A percentile compares a stretch with the other conserved stretches of the same genome.
Conservation (phyloP, 768 basidiomycete species). For the Lactarius evosmus region DNA sequence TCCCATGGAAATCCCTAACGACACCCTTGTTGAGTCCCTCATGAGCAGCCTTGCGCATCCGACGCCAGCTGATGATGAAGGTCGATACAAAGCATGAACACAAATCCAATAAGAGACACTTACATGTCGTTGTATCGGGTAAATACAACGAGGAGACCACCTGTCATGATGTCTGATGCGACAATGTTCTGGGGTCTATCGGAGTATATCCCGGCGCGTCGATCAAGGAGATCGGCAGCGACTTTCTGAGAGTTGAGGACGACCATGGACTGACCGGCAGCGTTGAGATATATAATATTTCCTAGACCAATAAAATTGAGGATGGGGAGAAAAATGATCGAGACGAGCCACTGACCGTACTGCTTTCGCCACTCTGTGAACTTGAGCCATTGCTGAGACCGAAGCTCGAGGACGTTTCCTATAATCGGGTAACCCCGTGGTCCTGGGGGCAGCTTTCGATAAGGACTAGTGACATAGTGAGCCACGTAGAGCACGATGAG, state of each 20-base stretch:
- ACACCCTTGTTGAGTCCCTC: conserved; percentile 35
- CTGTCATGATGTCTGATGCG: conserved; percentile 26
- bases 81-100: neutral
- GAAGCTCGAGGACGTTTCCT: conserved; percentile 23
- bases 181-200: conserved; percentile 28
- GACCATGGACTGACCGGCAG: conserved; percentile 28
- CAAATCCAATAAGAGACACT: neutral
- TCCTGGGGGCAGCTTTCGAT: conserved; percentile 20
- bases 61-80: conserved; percentile 34
- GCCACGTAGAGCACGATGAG: neutral
- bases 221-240: conserved; percentile 35
- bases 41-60: conserved; percentile 37
- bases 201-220: conserved; percentile 34
- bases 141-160: conserved; percentile 26
- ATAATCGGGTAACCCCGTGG: conserved; percentile 24
- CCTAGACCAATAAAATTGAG: conserved; percentile 1
- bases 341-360: conserved; percentile 8
- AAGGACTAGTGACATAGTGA: conserved; percentile 21
- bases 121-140: conserved; percentile 23
- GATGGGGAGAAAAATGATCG: neutral
- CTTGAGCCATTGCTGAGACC: conserved; percentile 23
- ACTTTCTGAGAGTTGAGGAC: conserved; percentile 33
- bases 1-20: conserved; percentile 29
- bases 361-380: conserved; percentile 25
- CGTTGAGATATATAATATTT: conserved; percentile 28